Conservation (phyloP, 139 green algal genomes). For the Chlorella sp. region DNA sequence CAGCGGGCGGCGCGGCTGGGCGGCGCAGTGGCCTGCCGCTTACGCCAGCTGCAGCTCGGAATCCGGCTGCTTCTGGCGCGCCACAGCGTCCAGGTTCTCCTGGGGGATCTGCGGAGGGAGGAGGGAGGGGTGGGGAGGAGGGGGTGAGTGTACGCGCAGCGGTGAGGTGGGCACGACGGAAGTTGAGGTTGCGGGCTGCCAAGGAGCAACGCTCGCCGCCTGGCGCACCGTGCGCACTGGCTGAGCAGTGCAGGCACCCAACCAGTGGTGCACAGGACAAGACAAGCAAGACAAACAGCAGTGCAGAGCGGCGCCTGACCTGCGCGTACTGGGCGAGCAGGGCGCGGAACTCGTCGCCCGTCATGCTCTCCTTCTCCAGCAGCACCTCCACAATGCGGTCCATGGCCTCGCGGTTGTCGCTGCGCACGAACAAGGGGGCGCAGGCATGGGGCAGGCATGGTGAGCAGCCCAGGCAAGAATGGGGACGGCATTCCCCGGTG, state of each 20-base stretch:
- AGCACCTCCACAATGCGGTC: slow-evolving; percentile 94
- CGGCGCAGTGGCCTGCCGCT: not conserved
- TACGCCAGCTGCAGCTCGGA: slow-evolving; percentile 19
- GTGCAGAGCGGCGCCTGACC: not conserved
- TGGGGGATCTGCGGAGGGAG: slow-evolving; percentile 76
- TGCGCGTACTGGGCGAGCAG: slow-evolving; percentile 75
- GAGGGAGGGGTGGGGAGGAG: not conserved
- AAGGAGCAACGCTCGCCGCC: too few species aligned
- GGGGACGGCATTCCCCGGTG: too few species aligned
- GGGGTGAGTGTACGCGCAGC: not conserved
- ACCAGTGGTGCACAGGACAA: too few species aligned
- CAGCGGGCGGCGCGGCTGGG: not conserved
- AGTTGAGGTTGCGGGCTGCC: too few species aligned
- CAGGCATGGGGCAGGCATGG: too few species aligned
- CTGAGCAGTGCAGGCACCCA: too few species aligned
- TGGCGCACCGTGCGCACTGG: too few species aligned
- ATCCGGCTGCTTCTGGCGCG: slow-evolving; percentile 38
- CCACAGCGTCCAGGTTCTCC: slow-evolving; percentile 72
- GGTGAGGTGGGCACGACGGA: not conserved
- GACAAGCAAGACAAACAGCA: too few species aligned
- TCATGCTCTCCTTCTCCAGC: slow-evolving; percentile 97
- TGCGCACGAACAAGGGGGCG: slow-evolving; percentile 46
- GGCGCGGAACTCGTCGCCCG: slow-evolving; percentile 91
- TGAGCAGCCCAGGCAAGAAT: too few species aligned
- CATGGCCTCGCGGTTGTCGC: slow-evolving; percentile 52